Evolutionary conservation across 208 protist species (phyloP).

Genomic region (Naegleria fowleri): DNA sequence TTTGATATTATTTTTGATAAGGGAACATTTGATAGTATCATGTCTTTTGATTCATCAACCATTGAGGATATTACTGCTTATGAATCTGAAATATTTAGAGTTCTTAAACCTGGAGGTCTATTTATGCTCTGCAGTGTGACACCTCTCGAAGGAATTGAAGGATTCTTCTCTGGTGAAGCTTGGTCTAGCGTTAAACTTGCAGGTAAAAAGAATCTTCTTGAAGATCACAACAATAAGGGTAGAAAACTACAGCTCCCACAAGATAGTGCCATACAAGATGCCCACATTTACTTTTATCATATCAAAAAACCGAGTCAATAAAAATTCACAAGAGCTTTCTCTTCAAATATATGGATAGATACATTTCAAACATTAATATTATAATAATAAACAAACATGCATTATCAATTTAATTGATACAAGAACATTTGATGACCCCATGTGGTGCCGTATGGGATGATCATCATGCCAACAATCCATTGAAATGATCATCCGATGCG

Average conservation of each 20-base stretch:
- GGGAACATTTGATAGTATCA: background rate
- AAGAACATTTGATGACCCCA: no score
- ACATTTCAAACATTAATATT: no score
- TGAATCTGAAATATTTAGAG: background rate
- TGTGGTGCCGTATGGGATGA: no score
- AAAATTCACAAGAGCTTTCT: background rate
- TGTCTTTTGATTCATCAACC: background rate
- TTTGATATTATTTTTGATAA: constrained; percentile 22
- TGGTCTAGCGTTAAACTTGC: background rate
- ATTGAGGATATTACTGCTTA: background rate
- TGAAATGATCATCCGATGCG: no score
- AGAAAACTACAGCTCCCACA: background rate
- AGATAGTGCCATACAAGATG: background rate
- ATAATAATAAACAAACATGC: no score
- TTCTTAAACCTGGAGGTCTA: background rate
- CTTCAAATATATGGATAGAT: no score
- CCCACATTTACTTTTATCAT: background rate
- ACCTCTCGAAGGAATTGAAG: background rate
- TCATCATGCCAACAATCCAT: no score
- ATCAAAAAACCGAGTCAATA: background rate
- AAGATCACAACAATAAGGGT: background rate
- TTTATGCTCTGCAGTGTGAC: background rate
- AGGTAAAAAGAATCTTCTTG: background rate
- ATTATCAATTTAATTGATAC: no score
- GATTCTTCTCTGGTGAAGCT: background rate